Evolutionary conservation across 129 eudicot genomes (phyloP).

Genomic region (Chrysanthemum makinoi): DNA sequence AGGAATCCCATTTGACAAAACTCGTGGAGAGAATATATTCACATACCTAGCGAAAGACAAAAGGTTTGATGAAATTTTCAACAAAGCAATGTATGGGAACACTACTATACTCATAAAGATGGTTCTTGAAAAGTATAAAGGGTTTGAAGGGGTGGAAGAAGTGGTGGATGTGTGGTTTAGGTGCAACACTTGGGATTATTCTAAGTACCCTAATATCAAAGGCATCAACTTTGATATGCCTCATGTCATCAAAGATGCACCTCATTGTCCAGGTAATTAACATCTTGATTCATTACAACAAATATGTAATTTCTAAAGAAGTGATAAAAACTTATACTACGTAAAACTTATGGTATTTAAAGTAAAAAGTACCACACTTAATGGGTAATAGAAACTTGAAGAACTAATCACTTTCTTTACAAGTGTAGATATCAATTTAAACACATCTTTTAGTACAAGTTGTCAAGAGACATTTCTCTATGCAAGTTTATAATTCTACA

Average conservation of each 20-base stretch:
- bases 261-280: slow-evolving; percentile 14
- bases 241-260: slow-evolving; percentile 24
- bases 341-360: too few relatives aligned
- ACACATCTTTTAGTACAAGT: too few relatives aligned
- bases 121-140: slow-evolving; percentile 27
- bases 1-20: slow-evolving; percentile 34
- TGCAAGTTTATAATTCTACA: too few relatives aligned
- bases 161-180: slow-evolving; percentile 36
- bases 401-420: too few relatives aligned
- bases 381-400: too few relatives aligned
- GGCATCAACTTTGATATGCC: slow-evolving; percentile 32
- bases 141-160: slow-evolving; percentile 26
- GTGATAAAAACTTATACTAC: too few relatives aligned
- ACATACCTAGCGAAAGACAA: slow-evolving; percentile 25
- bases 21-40: slow-evolving; percentile 32
- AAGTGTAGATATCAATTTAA: too few relatives aligned
- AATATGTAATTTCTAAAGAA: too few relatives aligned
- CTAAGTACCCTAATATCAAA: slow-evolving; percentile 30
- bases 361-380: too few relatives aligned
- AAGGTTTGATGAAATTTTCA: slow-evolving; percentile 18
- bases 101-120: slow-evolving; percentile 22
- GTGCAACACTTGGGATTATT: slow-evolving; percentile 26
- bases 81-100: slow-evolving; percentile 15
- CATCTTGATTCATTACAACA: too few relatives aligned
- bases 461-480: too few relatives aligned